Evolutionary conservation across 2,329 filamentous ascomycete genomes (phyloP).

Genomic region (Aureobasidium sp.): DNA sequence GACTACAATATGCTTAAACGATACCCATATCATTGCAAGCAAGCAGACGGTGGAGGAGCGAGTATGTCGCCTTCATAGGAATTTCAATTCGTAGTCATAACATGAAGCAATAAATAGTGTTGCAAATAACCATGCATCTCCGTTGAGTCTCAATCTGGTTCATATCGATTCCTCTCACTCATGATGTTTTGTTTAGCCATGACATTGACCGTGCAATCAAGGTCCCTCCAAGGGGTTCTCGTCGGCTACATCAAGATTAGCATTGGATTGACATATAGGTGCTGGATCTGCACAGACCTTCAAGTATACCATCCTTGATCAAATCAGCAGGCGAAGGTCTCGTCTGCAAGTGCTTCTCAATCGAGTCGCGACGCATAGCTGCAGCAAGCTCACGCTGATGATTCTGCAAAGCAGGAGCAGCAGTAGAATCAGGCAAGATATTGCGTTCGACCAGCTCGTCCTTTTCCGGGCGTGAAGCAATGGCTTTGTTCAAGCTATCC

Average conservation of each 20-base stretch:
- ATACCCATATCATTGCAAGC: too few species aligned
- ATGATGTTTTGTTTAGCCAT: not conserved
- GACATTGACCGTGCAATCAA: not conserved
- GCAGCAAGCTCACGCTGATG: constrained; percentile 78
- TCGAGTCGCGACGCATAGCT: constrained; percentile 75
- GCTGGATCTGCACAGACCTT: constrained; percentile 21
- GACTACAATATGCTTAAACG: constrained; percentile 29
- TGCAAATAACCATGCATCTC: not conserved
- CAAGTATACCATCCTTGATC: constrained; percentile 70
- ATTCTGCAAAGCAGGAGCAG: constrained; percentile 69
- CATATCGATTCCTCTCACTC: not conserved
- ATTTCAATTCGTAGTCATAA: not conserved
- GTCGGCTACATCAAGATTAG: not conserved
- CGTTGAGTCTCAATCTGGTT: not conserved
- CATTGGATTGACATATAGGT: not conserved
- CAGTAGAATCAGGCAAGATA: constrained; percentile 71
- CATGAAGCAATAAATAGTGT: not conserved
- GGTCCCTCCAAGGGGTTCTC: not conserved
- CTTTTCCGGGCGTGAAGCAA: constrained; percentile 57
- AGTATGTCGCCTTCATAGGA: too few species aligned
- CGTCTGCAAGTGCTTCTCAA: constrained; percentile 78
- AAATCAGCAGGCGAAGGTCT: constrained; percentile 69
- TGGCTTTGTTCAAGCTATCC: constrained; percentile 55
- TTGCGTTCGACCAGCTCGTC: constrained; percentile 77
- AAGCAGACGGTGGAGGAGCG: too few species aligned